Conservation (phyloP, 2,329 filamentous ascomycete species). For the Alternaria sp. region DNA sequence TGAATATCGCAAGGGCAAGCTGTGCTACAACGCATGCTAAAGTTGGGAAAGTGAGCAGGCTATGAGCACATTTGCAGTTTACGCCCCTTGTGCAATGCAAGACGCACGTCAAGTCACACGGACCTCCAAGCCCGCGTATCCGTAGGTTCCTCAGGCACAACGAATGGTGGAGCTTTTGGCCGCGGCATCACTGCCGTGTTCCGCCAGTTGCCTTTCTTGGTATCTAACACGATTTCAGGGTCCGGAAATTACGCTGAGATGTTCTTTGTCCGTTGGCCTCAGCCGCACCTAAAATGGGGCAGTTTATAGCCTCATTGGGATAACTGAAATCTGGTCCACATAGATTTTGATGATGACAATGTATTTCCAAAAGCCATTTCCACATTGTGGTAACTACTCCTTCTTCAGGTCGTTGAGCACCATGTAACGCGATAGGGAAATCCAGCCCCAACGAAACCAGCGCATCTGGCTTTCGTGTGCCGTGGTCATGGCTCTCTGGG, state of each 20-base stretch:
- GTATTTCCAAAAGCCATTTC: background rate
- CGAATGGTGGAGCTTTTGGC: conserved; percentile 10
- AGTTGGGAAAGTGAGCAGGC: conserved; percentile 4
- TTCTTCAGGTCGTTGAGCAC: conserved; percentile 84
- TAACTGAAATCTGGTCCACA: background rate
- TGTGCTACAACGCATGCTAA: background rate
- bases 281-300: background rate
- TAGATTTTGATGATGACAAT: background rate
- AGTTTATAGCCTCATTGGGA: conserved; percentile 1
- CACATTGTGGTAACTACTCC: conserved; percentile 55
- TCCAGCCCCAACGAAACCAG: conserved; percentile 98
- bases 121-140: conserved; percentile 15
- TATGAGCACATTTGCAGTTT: conserved; percentile 10
- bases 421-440: conserved; percentile 91
- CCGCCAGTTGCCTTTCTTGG: conserved; percentile 22
- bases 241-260: conserved; percentile 3
- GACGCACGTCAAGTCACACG: conserved; percentile 21
- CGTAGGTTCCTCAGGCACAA: conserved; percentile 1
- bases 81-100: conserved; percentile 8
- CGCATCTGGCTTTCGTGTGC: conserved; percentile 97
- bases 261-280: conserved; percentile 5
- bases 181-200: conserved; percentile 17
- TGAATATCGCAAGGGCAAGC: background rate
- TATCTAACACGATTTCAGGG: conserved; percentile 1
- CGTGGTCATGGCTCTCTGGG: conserved; percentile 85